phyloP scores from a whole-genome alignment of 2,329 filamentous ascomycete genomes.

The Cladosporium sp. region DNA sequence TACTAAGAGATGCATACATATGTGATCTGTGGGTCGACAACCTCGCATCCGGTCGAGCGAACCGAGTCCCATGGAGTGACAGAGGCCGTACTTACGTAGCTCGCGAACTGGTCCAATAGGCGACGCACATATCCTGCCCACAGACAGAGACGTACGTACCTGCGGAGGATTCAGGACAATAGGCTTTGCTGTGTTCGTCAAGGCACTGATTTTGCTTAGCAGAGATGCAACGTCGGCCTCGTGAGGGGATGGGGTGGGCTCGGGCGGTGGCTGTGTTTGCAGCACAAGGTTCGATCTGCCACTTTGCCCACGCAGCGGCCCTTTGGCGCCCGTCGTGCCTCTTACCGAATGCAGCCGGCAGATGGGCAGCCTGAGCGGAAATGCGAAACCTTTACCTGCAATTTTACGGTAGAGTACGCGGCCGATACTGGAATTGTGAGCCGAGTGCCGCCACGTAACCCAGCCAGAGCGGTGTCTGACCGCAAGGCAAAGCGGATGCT shows the following conservation, averaged over 20 bases:
- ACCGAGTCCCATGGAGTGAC: not conserved
- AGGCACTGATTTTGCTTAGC: not conserved
- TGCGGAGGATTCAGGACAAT: not conserved
- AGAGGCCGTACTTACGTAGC: not conserved
- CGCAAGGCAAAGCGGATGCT: not conserved
- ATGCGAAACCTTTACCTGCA: not conserved
- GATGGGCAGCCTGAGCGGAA: not conserved
- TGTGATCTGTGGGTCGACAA: not conserved
- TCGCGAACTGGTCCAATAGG: not conserved
- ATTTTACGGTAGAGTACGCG: not conserved
- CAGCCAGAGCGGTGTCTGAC: not conserved
- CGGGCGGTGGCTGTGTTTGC: conserved; percentile 2
- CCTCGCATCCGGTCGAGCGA: not conserved
- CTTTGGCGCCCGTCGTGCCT: not conserved
- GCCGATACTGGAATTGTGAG: not conserved
- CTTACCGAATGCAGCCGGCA: not conserved
- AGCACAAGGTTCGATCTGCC: not conserved
- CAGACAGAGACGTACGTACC: not conserved
- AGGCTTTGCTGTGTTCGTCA: not conserved
- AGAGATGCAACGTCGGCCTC: not conserved
- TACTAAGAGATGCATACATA: not conserved
- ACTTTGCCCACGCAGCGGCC: not conserved
- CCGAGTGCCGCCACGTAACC: not conserved
- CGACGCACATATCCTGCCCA: not conserved
- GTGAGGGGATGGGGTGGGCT: not conserved